Evolutionary conservation across 306 rosid genomes (phyloP), one percentile per base, ranked within the genome.

Genomic region (Lathyrus tuberosus): DNA sequence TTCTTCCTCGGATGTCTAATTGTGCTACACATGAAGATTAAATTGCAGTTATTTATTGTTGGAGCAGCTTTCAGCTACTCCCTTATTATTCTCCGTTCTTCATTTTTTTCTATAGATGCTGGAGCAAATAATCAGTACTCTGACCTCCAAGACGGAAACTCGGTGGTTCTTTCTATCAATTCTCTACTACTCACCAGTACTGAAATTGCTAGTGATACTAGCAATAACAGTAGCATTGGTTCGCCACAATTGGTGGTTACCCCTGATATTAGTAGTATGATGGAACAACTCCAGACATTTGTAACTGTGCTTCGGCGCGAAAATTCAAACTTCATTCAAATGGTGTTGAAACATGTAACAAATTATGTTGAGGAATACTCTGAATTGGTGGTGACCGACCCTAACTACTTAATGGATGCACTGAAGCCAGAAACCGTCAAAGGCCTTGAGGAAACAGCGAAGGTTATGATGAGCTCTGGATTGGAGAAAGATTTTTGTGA

Each of bases 391-490:
- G 14, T 12, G 13, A 31, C 13, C 6, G 65, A 33, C 0, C 14
- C 13, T 65, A 87, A 89, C 52, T 70, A 87, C 42, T 43, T 86
- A 20, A 75, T 92, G 6, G 92, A 92, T 31, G 84, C 86, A 49
- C 82, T 92, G 2, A 96, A 87, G 3, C 82, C 82, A 0, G 84
- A 60, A 3, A 81, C 79, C 1, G 63, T 89, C 76, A 74, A 81
- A 54, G 84, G 86, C 13, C 89, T 92, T 62, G 87, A 82, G 8
- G 85, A 92, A 70, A 86, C 82, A 8, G 90, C 85, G 30, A 84
- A 83, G 80, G 78, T 88, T 5, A 87, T 87, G 90, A 84, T 83
- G 63, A 78, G 74, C 0, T 78, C 85, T 4, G 92, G 98, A 6
- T 86, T 81, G 46, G 88, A 77, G 15, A 86, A 89, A 51, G 92